Percentiles rank a stretch among this genome's conserved stretches.
phyloP scores from a whole-genome alignment of 2,329 filamentous ascomycete genomes.

The Acarospora socialis region DNA sequence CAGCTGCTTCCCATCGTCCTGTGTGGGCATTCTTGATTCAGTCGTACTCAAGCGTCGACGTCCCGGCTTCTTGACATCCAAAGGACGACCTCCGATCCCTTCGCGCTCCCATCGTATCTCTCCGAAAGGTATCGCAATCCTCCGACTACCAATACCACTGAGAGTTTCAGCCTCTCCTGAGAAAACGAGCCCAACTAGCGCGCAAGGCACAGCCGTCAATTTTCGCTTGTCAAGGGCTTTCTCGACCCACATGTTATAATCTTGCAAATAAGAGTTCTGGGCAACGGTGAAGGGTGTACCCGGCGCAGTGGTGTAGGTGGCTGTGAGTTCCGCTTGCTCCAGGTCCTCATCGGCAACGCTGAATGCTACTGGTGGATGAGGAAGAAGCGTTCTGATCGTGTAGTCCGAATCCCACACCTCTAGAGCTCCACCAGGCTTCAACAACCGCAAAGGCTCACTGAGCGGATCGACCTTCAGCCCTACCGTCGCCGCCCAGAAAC shows the following conservation, averaged over 20 bases:
- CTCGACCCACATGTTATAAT: conserved; percentile 72
- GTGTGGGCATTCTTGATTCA: too few relatives aligned
- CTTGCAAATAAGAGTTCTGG: conserved; percentile 65
- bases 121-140: conserved; percentile 74
- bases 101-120: conserved; percentile 81
- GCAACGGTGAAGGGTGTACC: conserved; percentile 71
- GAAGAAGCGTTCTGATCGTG: conserved; percentile 66
- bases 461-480: conserved; percentile 40
- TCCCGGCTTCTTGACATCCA: conserved; percentile 11
- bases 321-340: conserved; percentile 51
- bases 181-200: conserved; percentile 59
- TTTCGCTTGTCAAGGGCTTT: conserved; percentile 59
- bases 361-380: conserved; percentile 52
- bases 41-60: too few relatives aligned
- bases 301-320: conserved; percentile 68
- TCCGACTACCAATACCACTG: conserved; percentile 53
- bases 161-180: conserved; percentile 66
- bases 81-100: conserved; percentile 13
- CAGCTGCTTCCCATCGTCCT: conserved; percentile 13
- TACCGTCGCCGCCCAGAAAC: conserved; percentile 48
- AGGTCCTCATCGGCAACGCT: conserved; percentile 47
- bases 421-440: conserved; percentile 63
- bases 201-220: conserved; percentile 63
- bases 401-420: conserved; percentile 89
- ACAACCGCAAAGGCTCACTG: conserved; percentile 62